Base-by-base conservation (phyloP, 202 grass and related monocot species). In the Setaria viridis region DNA sequence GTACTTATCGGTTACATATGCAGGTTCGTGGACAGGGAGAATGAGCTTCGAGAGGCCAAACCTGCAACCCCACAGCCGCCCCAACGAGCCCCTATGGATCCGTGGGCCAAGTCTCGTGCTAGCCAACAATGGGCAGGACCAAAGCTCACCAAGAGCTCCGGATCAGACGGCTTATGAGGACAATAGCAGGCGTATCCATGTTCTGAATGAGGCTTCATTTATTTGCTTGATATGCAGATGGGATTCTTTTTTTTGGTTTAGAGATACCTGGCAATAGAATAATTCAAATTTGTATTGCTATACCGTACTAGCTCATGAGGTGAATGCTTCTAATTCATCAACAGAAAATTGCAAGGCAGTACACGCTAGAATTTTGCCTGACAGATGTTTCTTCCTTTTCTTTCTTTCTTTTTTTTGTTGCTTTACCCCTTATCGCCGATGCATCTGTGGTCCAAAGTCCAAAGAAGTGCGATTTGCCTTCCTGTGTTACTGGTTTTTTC, bases 11-110 rank as follows among this genome's bases (percentile, higher is more conserved):
- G 21, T 50, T 30, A 19, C 11, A 7, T 87, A 34, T 62, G 25
- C 90, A 99, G 96, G 85, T 99, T 99, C 45, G 90, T 99, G 1
- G 93, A 95, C 62, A 94, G 96, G 89, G 93, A 99, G 58, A 95
- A 99, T 16, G 96, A 99, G 56, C 92, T 99, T 41, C 80, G 88
- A 81, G 88, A 95, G 73, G 84, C 96, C 33, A 95, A 94, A 78
- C 84, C 93, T 41, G 91, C 93, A 46, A 82, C 74, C 0, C 93
- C 88, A 2, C 93, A 89, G 5, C 91, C 89, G 43, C 80, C 91
- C 49, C 91, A 90, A 33, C 88, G 88, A 34, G 48, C 25, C 11
- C 91, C 93, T 74, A 89, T 94, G 82, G 96, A 99, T 88, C 96
- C 96, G 33, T 99, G 96, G 96, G 10, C 88, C 4, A 94, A 89